Percentiles rank a stretch among this genome's conserved stretches.
phyloP scores from a whole-genome alignment of 768 basidiomycete species.

The Lyophyllum semitale region DNA sequence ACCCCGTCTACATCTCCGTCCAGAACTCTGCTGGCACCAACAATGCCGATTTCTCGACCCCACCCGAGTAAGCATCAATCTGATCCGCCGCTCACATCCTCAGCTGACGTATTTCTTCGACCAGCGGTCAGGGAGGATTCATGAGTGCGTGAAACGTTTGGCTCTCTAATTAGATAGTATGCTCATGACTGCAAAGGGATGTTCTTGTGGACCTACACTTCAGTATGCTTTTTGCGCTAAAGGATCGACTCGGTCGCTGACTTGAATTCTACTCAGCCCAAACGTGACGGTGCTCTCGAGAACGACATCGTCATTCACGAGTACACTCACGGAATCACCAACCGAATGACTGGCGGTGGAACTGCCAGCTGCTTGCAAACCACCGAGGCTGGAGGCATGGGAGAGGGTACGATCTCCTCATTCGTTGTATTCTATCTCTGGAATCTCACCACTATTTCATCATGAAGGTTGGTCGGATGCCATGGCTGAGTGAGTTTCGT shows the following conservation, averaged over 20 bases:
- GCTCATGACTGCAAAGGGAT: conserved; percentile 24
- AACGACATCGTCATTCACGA: conserved; percentile 60
- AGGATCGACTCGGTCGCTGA: conserved; percentile 47
- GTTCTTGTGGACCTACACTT: conserved; percentile 37
- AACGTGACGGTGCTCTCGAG: conserved; percentile 65
- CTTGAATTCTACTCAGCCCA: conserved; percentile 49
- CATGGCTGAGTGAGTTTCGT: conserved; percentile 36
- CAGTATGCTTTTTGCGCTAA: conserved; percentile 31
- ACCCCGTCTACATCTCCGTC: conserved; percentile 53
- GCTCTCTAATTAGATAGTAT: background rate
- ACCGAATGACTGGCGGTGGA: conserved; percentile 51
- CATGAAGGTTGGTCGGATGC: conserved; percentile 49
- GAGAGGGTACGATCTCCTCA: conserved; percentile 52
- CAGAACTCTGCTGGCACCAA: conserved; percentile 46
- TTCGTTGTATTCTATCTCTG: no score
- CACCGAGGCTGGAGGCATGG: conserved; percentile 67
- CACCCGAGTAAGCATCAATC: conserved; percentile 41
- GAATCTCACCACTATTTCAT: background rate
- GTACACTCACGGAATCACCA: conserved; percentile 53
- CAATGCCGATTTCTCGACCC: conserved; percentile 46
- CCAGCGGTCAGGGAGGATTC: conserved; percentile 37
- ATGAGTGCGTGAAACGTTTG: conserved; percentile 31
- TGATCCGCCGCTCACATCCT: background rate
- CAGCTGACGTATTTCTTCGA: background rate
- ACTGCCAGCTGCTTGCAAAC: conserved; percentile 63